Percentiles rank a stretch among this genome's conserved stretches.
These are phyloP conservation scores for Wickerhamomyces sp. DNA, from an alignment of 1,139 yeast species.

Conservation along the genomic window DNA sequence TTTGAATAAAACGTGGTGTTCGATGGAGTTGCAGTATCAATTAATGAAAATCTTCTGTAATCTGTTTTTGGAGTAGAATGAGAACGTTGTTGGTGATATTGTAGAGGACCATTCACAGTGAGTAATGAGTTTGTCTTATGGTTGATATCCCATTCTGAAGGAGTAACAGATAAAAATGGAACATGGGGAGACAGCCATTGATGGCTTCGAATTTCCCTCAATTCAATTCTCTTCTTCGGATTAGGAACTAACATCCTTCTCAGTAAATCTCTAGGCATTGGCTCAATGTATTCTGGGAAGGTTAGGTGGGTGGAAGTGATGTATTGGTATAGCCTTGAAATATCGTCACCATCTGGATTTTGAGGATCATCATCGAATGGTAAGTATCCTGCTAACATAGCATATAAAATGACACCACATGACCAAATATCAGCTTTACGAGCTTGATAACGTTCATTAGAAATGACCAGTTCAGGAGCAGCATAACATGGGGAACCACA, in stretches of 20 bases:
- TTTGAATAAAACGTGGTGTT: slow-evolving; percentile 35
- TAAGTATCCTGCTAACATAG: slow-evolving; percentile 94
- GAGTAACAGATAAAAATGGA: slow-evolving; percentile 76
- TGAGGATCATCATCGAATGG: slow-evolving; percentile 98
- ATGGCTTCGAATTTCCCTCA: slow-evolving; percentile 72
- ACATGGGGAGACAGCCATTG: slow-evolving; percentile 85
- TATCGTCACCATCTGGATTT: slow-evolving; percentile 94
- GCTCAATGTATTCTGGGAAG: slow-evolving; percentile 90
- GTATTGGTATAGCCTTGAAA: slow-evolving; percentile 84
- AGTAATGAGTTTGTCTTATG: slow-evolving; percentile 6
- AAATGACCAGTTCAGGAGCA: slow-evolving; percentile 92
- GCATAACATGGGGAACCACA: slow-evolving; percentile 99
- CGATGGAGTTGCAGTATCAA: slow-evolving; percentile 34
- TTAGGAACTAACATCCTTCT: slow-evolving; percentile 82
- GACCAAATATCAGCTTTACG: slow-evolving; percentile 96
- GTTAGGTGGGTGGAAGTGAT: slow-evolving; percentile 89
- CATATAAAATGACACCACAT: slow-evolving; percentile 89
- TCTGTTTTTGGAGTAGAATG: slow-evolving; percentile 19
- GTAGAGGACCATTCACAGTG: slow-evolving; percentile 4
- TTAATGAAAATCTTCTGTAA: slow-evolving; percentile 35
- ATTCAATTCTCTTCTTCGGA: slow-evolving; percentile 71
- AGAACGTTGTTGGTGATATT: slow-evolving; percentile 4
- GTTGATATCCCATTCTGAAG: slow-evolving; percentile 80
- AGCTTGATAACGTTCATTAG: slow-evolving; percentile 87
- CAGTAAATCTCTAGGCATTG: slow-evolving; percentile 86